These are phyloP conservation scores for Calonectria henricotiae DNA, from an alignment of 2,329 filamentous ascomycete genomes.

Conservation along the genomic window DNA sequence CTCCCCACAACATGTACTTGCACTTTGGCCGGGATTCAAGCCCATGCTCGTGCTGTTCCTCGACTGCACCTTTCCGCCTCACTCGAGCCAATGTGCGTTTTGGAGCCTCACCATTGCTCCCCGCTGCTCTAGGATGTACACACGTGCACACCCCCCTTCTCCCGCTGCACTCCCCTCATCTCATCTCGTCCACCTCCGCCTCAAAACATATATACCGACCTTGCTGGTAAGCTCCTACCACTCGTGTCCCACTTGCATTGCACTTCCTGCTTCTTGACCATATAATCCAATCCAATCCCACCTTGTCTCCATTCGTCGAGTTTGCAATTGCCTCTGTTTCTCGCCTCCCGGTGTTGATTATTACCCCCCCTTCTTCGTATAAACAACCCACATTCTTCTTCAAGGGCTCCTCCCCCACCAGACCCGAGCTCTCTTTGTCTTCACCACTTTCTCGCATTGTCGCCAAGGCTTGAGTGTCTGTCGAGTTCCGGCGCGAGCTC, in stretches of 20 bases:
- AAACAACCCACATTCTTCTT: conserved; percentile 1
- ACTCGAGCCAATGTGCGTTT: conserved; percentile 51
- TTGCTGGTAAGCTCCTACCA: conserved; percentile 25
- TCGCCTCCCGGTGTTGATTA: conserved; percentile 24
- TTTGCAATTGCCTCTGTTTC: conserved; percentile 38
- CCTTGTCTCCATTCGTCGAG: conserved; percentile 40
- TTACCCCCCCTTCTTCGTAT: conserved; percentile 33
- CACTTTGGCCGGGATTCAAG: conserved; percentile 43
- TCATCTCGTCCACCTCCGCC: conserved; percentile 19
- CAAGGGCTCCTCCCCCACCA: conserved; percentile 15
- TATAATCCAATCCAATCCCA: conserved; percentile 34
- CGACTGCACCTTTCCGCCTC: conserved; percentile 49
- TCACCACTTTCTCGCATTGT: conserved; percentile 12
- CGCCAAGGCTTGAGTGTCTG: conserved; percentile 17
- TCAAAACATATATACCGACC: conserved; percentile 31
- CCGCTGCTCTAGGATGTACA: conserved; percentile 16
- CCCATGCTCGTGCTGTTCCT: conserved; percentile 42
- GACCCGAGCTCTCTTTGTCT: conserved; percentile 22
- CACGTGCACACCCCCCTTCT: conserved; percentile 14
- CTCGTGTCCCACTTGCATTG: conserved; percentile 30
- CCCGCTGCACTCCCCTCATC: conserved; percentile 8
- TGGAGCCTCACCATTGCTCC: conserved; percentile 49
- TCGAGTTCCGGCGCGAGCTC: conserved; percentile 32
- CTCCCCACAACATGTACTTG: conserved; percentile 29
- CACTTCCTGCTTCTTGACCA: conserved; percentile 34